Conservation (phyloP, 257 asterid species). For the Sherardia arvensis region DNA sequence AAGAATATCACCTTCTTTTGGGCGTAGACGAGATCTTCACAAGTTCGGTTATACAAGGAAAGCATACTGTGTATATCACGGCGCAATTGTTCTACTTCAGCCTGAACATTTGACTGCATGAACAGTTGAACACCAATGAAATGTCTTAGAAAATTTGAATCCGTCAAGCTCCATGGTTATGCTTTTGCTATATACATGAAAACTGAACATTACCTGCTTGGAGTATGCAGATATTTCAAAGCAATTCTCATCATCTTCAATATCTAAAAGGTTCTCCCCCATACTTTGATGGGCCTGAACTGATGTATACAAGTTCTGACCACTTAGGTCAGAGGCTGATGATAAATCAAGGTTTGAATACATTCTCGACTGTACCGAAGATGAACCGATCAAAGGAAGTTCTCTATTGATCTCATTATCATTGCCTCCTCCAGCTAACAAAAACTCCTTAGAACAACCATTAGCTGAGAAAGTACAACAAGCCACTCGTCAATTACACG, state of each 20-base stretch:
- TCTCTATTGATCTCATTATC: constrained; percentile 25
- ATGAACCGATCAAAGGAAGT: constrained; percentile 26
- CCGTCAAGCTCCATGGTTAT: neutral
- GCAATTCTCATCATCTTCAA: constrained; percentile 16
- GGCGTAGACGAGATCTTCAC: constrained; percentile 55
- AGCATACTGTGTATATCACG: constrained; percentile 51
- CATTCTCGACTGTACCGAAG: constrained; percentile 28
- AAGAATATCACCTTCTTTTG: constrained; percentile 46
- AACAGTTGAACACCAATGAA: constrained; percentile 10
- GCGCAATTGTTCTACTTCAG: constrained; percentile 55
- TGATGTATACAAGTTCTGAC: constrained; percentile 9
- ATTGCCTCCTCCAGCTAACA: constrained; percentile 22
- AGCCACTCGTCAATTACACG: neutral
- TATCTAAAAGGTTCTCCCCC: constrained; percentile 22
- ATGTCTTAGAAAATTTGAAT: no score
- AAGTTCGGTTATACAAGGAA: constrained; percentile 58
- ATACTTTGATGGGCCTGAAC: constrained; percentile 18
- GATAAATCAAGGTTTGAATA: constrained; percentile 15
- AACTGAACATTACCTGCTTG: constrained; percentile 32
- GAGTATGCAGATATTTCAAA: constrained; percentile 26
- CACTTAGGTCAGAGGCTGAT: neutral
- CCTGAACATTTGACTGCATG: constrained; percentile 38
- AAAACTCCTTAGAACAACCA: constrained; percentile 13
- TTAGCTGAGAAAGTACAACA: constrained; percentile 8
- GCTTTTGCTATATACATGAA: neutral